Percentiles rank a stretch among this genome's conserved stretches.
phyloP scores from a whole-genome alignment of 1,284 basidiomycete species.

The Moesziomyces globuligerus region DNA sequence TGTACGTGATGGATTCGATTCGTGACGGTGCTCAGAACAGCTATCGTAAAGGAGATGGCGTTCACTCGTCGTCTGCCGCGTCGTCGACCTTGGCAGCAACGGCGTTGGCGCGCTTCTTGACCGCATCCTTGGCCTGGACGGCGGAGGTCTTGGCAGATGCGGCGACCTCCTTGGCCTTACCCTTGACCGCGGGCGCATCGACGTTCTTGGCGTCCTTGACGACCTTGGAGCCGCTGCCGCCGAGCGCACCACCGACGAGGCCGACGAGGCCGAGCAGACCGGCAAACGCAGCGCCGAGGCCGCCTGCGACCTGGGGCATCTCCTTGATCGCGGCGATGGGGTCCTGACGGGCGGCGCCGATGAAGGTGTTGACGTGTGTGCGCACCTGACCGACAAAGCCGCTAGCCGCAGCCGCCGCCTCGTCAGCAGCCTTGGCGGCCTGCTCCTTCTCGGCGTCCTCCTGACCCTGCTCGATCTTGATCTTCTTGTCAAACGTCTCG shows the following conservation, averaged over 20 bases:
- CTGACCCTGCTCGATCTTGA: constrained; percentile 59
- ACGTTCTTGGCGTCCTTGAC: constrained; percentile 55
- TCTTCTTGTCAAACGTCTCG: constrained; percentile 62
- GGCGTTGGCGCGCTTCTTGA: constrained; percentile 53
- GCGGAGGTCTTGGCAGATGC: constrained; percentile 50
- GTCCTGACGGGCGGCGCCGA: constrained; percentile 45
- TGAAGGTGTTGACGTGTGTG: constrained; percentile 42
- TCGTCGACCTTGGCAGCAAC: constrained; percentile 50
- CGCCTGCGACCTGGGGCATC: constrained; percentile 59
- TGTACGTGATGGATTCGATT: too few species aligned
- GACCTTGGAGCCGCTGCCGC: constrained; percentile 39
- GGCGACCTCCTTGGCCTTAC: constrained; percentile 44
- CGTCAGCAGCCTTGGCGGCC: constrained; percentile 36
- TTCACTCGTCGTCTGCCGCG: constrained; percentile 44
- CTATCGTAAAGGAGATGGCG: background rate
- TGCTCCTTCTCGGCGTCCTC: constrained; percentile 47
- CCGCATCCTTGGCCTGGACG: constrained; percentile 48
- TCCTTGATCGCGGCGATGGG: constrained; percentile 59
- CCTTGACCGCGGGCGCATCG: constrained; percentile 43
- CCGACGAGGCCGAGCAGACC: constrained; percentile 55
- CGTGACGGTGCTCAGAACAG: background rate
- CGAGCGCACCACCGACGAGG: constrained; percentile 49
- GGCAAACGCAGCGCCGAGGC: constrained; percentile 54
- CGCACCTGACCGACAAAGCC: constrained; percentile 44
- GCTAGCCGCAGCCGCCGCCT: constrained; percentile 14